Conservation (phyloP, 1,284 basidiomycete species). For the Xerocomus amazonicus region DNA sequence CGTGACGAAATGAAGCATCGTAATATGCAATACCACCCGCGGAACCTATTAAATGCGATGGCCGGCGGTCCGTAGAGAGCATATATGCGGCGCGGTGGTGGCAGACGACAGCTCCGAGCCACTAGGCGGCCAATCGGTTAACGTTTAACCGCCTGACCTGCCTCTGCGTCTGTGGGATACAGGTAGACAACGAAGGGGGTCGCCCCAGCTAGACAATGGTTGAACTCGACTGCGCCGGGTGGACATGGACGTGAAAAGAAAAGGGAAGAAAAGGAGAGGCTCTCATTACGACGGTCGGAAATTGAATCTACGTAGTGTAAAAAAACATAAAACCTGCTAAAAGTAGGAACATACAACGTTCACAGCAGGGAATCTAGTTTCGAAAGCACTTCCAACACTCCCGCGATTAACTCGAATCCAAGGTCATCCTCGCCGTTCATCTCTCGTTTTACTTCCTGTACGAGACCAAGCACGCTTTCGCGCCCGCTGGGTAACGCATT, state of each 20-base stretch:
- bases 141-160: no score
- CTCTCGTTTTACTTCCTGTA: slow-evolving; percentile 79
- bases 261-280: no score
- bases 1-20: neutral
- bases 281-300: slow-evolving; percentile 9
- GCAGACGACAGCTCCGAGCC: no score
- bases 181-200: no score
- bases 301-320: slow-evolving; percentile 11
- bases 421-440: slow-evolving; percentile 68
- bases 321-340: slow-evolving; percentile 4
- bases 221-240: no score
- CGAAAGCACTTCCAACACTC: slow-evolving; percentile 86
- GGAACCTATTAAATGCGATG: no score
- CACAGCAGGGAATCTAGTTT: slow-evolving; percentile 80
- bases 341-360: slow-evolving; percentile 11
- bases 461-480: slow-evolving; percentile 77
- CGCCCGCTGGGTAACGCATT: slow-evolving; percentile 47
- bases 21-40: no score
- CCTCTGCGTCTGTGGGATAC: no score
- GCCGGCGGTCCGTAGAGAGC: no score
- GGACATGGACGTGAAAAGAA: neutral
- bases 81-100: no score
- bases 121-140: no score
- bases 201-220: no score
- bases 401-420: slow-evolving; percentile 85